phyloP scores from a whole-genome alignment of 176 grass and related monocot genomes.

The Puccinellia tenuiflora region DNA sequence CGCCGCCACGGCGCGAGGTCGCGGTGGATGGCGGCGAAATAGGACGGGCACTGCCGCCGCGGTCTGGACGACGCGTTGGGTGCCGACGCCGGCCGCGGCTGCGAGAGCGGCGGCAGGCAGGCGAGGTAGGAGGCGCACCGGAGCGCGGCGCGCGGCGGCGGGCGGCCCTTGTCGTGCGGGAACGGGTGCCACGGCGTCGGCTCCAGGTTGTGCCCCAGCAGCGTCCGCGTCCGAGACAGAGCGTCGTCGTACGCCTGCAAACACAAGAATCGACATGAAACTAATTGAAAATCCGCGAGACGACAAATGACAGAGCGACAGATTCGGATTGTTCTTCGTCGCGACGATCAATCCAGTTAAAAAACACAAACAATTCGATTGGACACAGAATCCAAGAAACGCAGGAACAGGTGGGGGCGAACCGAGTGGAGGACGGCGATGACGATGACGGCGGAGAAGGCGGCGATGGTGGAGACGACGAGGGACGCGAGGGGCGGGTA shows the following conservation, averaged over 20 bases:
- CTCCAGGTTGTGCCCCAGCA: constrained; percentile 90
- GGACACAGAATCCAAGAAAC: no score
- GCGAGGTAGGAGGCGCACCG: constrained; percentile 51
- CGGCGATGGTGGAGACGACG: constrained; percentile 45
- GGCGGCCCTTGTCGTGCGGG: constrained; percentile 38
- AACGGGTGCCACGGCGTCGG: constrained; percentile 92
- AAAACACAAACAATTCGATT: no score
- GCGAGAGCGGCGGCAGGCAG: constrained; percentile 43
- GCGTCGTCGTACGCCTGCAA: constrained; percentile 53
- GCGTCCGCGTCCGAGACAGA: constrained; percentile 43
- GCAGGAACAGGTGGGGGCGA: no score
- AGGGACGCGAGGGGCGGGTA: constrained; percentile 25
- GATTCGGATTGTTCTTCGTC: no score
- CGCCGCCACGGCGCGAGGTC: constrained; percentile 75
- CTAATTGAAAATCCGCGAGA: no score
- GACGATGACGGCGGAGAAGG: constrained; percentile 40
- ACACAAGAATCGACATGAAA: background rate
- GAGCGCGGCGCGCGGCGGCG: constrained; percentile 41
- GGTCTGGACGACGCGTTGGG: background rate
- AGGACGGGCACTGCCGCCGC: constrained; percentile 43
- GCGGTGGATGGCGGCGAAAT: constrained; percentile 62
- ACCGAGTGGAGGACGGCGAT: constrained; percentile 44
- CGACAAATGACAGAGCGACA: no score
- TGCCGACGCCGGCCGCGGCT: background rate
- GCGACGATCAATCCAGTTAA: no score